These are phyloP conservation scores for Penicillium mononematosum DNA, from an alignment of 495 filamentous ascomycete genomes.

Conservation along the genomic window DNA sequence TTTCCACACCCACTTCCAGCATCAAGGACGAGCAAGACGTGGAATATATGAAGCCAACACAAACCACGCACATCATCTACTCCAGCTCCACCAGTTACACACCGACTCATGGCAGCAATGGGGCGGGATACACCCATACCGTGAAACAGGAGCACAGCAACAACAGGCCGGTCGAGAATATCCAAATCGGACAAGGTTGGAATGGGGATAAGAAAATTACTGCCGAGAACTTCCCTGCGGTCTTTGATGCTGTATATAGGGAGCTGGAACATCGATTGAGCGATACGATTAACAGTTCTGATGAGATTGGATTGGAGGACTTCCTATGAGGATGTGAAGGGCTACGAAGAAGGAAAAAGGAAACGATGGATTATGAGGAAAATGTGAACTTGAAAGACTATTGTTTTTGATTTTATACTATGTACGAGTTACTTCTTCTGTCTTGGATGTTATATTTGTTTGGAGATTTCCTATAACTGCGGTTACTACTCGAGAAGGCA, in stretches of 20 bases:
- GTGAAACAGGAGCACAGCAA: conserved; percentile 12
- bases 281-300: conserved; percentile 32
- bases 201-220: conserved; percentile 14
- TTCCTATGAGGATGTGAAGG: background rate
- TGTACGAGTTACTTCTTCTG: background rate
- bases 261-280: conserved; percentile 23
- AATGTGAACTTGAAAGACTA: background rate
- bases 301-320: conserved; percentile 29
- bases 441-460: background rate
- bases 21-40: conserved; percentile 7
- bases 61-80: conserved; percentile 7
- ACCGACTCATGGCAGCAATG: background rate
- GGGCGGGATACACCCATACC: conserved; percentile 12
- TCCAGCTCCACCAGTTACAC: conserved; percentile 8
- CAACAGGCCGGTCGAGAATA: conserved; percentile 18
- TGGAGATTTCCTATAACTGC: too few species aligned
- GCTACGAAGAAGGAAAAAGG: background rate
- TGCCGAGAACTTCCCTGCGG: conserved; percentile 21
- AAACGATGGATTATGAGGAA: background rate
- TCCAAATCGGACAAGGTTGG: conserved; percentile 23
- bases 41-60: conserved; percentile 7
- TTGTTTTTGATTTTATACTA: background rate
- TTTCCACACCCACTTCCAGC: background rate
- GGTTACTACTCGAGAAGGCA: too few species aligned
- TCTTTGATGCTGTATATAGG: conserved; percentile 25